These are phyloP conservation scores for Solanum hybrid DNA, from an alignment of 305 asterid species.

Conservation along the genomic window DNA sequence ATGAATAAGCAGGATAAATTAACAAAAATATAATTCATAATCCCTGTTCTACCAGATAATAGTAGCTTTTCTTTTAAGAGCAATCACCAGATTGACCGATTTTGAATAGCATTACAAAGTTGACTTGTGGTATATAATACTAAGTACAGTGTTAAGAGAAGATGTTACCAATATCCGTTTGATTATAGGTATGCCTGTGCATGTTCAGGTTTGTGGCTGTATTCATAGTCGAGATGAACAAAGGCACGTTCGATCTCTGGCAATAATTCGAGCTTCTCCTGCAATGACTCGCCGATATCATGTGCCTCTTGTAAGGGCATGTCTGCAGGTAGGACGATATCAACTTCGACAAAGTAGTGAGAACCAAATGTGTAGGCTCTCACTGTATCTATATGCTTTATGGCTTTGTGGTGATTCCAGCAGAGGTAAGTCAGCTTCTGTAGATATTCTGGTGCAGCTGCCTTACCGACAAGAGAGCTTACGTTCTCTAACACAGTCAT, in stretches of 20 bases:
- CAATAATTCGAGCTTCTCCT: constrained; percentile 38
- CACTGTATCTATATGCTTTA: constrained; percentile 43
- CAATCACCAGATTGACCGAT: neutral
- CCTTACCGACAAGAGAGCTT: constrained; percentile 36
- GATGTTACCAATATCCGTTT: neutral
- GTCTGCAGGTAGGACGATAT: constrained; percentile 35
- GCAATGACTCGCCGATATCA: constrained; percentile 45
- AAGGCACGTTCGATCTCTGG: constrained; percentile 44
- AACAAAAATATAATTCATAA: neutral
- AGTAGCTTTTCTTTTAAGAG: neutral
- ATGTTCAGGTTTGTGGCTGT: constrained; percentile 42
- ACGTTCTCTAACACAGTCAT: constrained; percentile 41
- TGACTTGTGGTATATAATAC: neutral
- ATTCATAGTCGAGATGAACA: constrained; percentile 44
- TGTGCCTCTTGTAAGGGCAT: constrained; percentile 46
- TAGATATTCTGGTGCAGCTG: constrained; percentile 40
- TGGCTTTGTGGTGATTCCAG: constrained; percentile 44
- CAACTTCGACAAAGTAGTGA: constrained; percentile 46
- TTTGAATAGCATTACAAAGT: neutral
- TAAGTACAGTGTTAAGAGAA: neutral
- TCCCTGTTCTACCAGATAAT: neutral
- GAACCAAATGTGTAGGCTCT: constrained; percentile 48
- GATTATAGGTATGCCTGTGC: constrained; percentile 28
- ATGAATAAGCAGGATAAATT: neutral
- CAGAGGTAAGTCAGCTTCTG: constrained; percentile 47